Evolutionary conservation across 176 grass and related monocot genomes (phyloP).

Genomic region (Poa annua): DNA sequence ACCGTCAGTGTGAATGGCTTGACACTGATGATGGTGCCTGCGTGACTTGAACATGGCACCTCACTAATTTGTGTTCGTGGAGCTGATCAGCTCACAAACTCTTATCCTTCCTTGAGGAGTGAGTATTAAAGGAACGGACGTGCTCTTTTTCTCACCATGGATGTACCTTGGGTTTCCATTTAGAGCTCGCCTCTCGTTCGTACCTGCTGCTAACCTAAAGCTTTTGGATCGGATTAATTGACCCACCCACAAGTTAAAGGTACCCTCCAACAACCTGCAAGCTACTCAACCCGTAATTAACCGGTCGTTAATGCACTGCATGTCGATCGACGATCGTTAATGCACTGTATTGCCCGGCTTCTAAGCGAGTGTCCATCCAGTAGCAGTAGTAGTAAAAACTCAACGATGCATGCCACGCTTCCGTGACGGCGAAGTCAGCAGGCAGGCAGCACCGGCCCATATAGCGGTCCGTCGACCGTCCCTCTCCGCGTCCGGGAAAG

Average conservation of each 20-base stretch:
- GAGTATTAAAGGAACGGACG: not conserved
- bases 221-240: not conserved
- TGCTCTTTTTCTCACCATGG: not conserved
- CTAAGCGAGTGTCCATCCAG: slow-evolving; percentile 25
- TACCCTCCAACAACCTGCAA: not conserved
- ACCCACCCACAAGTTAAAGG: not conserved
- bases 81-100: too few relatives aligned
- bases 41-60: not conserved
- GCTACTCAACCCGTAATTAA: not conserved
- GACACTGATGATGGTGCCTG: not conserved
- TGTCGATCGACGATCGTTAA: not conserved
- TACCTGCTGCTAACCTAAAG: not conserved
- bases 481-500: slow-evolving; percentile 30
- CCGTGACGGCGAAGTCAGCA: slow-evolving; percentile 59
- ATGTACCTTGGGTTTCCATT: not conserved
- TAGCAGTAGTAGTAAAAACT: not conserved
- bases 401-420: slow-evolving; percentile 25
- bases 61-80: not conserved
- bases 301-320: not conserved
- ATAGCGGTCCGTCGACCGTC: not conserved
- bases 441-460: slow-evolving; percentile 28
- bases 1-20: not conserved
- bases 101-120: not conserved
- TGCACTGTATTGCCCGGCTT: slow-evolving; percentile 11
- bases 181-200: not conserved